phyloP scores from a whole-genome alignment of 257 asterid species.

The Linaria vulgaris region DNA sequence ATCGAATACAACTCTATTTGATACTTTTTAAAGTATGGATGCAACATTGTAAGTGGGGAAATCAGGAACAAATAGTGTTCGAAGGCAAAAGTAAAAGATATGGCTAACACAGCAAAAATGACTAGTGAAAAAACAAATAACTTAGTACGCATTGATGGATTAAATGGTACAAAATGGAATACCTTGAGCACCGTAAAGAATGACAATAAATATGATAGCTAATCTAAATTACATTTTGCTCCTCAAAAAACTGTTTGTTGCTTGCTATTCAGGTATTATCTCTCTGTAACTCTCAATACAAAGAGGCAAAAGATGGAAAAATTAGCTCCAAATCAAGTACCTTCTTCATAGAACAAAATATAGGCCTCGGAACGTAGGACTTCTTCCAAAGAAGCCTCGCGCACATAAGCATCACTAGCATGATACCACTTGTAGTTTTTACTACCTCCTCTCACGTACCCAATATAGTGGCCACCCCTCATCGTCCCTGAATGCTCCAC shows the following conservation, averaged over 20 bases:
- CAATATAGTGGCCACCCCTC: constrained; percentile 88
- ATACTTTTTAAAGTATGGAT: too few species aligned
- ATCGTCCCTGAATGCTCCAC: constrained; percentile 87
- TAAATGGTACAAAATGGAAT: too few species aligned
- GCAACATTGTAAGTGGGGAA: too few species aligned
- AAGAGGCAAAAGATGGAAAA: constrained; percentile 26
- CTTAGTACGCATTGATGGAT: too few species aligned
- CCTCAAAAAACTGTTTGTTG: constrained; percentile 40
- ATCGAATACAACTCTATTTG: too few species aligned
- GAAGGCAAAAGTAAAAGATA: too few species aligned
- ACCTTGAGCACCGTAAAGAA: too few species aligned
- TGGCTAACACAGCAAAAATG: too few species aligned
- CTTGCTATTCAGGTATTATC: constrained; percentile 24
- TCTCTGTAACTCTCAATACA: constrained; percentile 33
- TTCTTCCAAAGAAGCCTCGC: constrained; percentile 59
- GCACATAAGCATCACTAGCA: constrained; percentile 73
- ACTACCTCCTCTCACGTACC: constrained; percentile 60
- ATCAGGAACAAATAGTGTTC: too few species aligned
- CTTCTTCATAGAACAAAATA: constrained; percentile 72
- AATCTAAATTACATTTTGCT: constrained; percentile 16
- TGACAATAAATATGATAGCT: too few species aligned
- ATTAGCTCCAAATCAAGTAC: constrained; percentile 44
- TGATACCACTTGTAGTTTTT: constrained; percentile 58
- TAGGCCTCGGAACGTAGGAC: constrained; percentile 75
- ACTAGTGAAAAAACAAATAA: too few species aligned